Evolutionary conservation across 202 grass and related monocot genomes (phyloP), one percentile per base, ranked within the genome.

Genomic region (Schoenoplectus tabernaemontani): DNA sequence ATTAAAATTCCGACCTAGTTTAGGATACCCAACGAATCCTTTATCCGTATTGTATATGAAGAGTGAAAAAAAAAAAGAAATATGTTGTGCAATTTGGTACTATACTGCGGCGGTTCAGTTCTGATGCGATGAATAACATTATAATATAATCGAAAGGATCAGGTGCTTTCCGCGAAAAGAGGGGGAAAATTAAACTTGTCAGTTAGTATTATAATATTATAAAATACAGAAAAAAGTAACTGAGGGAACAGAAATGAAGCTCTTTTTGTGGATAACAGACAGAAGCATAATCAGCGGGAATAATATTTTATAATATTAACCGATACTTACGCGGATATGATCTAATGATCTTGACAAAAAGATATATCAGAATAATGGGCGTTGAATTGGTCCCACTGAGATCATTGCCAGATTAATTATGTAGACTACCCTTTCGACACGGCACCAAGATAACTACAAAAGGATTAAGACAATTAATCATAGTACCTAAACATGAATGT

Each of bases 391-490:
- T 53, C 47, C 70, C 44, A 78, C 5, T 78, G 56, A 78, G 23
- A 78, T 78, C 32, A 61, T 78, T 78, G 56, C 37, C 20, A 44
- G 58, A 61, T 78, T 78, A 61, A 46, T 78, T 46, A 74, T 20
- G 63, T 15, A 32, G 68, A 73, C 17, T 17, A 17, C 68, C 68
- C 26, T 73, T 51, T 9, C 5, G 32, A 51, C 68, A 73, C 68
- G 68, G 68, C 68, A 73, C 6, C 12, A 73, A 50, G 44, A 73
- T 26, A 73, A 50, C 44, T 50, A 70, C 19, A 51, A 73, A 50
- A 72, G 10, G 11, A 19, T 38, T 50, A 73, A 69, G 65, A 3
- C 12, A 4, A 50, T 34, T 63, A 60, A 39, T 41, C 34, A n/a
- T 73, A 50, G 23, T 73, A 73, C 12, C 43, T 68, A 44, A 44